phyloP scores from a whole-genome alignment of 495 filamentous ascomycete species.

The Neurospora tetraspora region DNA sequence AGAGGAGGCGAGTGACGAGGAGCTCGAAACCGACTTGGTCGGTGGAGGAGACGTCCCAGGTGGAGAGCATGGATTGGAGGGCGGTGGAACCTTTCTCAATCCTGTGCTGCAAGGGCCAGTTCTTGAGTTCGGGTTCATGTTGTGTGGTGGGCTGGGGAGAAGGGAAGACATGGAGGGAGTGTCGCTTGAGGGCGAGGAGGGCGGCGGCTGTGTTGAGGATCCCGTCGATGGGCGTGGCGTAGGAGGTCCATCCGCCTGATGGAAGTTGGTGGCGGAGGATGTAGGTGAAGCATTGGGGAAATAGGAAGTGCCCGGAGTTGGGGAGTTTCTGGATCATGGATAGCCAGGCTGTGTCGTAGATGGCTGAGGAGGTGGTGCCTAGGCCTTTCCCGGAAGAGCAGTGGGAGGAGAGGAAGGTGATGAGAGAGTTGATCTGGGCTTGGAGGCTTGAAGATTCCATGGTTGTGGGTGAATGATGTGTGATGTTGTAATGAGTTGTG shows the following conservation, averaged over 20 bases:
- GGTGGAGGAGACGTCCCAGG: neutral
- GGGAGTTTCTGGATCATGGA: neutral
- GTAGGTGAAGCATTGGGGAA: neutral
- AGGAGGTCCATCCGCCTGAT: neutral
- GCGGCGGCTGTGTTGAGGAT: neutral
- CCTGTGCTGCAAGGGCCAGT: neutral
- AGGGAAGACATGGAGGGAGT: neutral
- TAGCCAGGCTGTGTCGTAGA: neutral
- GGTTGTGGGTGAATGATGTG: neutral
- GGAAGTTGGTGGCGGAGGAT: neutral
- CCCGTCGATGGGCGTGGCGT: neutral
- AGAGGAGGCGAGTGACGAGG: neutral
- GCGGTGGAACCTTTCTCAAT: accelerated
- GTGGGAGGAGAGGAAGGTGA: neutral
- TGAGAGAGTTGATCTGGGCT: neutral
- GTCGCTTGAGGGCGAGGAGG: neutral
- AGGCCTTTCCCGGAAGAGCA: neutral
- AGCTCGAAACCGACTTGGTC: neutral
- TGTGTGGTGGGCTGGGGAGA: neutral
- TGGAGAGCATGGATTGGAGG: neutral
- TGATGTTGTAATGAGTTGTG: neutral
- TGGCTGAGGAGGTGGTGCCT: neutral
- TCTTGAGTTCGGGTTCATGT: neutral
- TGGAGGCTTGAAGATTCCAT: neutral
- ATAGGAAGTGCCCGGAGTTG: neutral